Percentiles rank a stretch among this genome's conserved stretches.
Evolutionary conservation across 352 stramenopile genomes (phyloP).

Genomic region (Phytopythium boreale): DNA sequence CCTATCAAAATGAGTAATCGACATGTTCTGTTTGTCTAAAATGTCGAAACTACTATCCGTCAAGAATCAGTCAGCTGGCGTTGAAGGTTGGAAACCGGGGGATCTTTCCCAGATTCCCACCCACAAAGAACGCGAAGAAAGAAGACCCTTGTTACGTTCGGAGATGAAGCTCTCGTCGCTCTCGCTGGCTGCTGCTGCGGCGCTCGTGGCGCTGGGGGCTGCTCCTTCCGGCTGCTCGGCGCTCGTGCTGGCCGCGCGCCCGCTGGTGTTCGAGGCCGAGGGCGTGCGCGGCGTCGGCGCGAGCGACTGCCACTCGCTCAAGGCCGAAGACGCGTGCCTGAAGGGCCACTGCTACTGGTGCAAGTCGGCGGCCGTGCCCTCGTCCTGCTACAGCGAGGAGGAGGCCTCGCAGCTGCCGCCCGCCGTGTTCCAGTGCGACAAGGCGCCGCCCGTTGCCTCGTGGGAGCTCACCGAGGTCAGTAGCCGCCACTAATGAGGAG

Average conservation of each 20-base stretch:
- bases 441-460: constrained; percentile 12
- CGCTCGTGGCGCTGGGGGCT: constrained; percentile 6
- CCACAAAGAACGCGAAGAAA: not conserved
- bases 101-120: not conserved
- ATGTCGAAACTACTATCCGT: not conserved
- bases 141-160: not conserved
- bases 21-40: no score
- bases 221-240: not conserved
- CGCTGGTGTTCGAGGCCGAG: constrained; percentile 25
- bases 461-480: constrained; percentile 37
- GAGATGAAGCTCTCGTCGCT: constrained; percentile 4
- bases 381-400: constrained; percentile 67
- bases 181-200: not conserved
- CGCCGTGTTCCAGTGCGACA: constrained; percentile 75
- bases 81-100: not conserved
- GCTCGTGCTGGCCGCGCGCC: constrained; percentile 8
- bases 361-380: constrained; percentile 73
- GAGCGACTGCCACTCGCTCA: constrained; percentile 51
- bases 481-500: not conserved
- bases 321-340: constrained; percentile 46
- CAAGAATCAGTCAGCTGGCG: not conserved
- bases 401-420: constrained; percentile 63
- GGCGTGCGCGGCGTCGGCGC: constrained; percentile 6
- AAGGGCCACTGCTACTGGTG: constrained; percentile 69
- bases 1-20: no score